A percentile compares a stretch with the other conserved stretches of the same genome.
Evolutionary conservation across 108 stramenopile species (phyloP).

Genomic region (Seminavis robusta): DNA sequence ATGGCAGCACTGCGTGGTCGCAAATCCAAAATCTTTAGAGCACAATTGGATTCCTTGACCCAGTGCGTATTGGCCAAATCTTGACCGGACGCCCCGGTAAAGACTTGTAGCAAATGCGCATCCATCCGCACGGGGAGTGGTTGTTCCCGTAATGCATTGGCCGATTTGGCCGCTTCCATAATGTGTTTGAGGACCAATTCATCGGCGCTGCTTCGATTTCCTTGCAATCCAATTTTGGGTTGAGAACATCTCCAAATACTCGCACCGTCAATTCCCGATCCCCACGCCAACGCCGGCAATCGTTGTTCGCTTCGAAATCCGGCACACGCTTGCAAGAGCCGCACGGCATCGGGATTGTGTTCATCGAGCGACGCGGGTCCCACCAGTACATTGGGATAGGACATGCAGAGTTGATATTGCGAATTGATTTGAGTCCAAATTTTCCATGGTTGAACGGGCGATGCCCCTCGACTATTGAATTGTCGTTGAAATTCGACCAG

Average conservation of each 20-base stretch:
- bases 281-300: slow-evolving; percentile 90
- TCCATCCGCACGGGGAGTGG: slow-evolving; percentile 17
- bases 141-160: slow-evolving; percentile 28
- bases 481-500: slow-evolving; percentile 61
- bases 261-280: slow-evolving; percentile 56
- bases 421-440: slow-evolving; percentile 54
- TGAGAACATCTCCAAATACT: slow-evolving; percentile 94
- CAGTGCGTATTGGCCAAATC: too few relatives aligned
- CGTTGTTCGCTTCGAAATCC: slow-evolving; percentile 88
- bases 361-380: slow-evolving; percentile 76
- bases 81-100: slow-evolving; percentile 47
- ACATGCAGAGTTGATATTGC: slow-evolving; percentile 73
- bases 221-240: slow-evolving; percentile 94
- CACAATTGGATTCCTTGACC: slow-evolving; percentile 20
- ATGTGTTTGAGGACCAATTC: slow-evolving; percentile 75
- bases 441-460: slow-evolving; percentile 47
- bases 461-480: slow-evolving; percentile 23
- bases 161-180: slow-evolving; percentile 61
- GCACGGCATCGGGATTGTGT: slow-evolving; percentile 40
- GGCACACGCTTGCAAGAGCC: slow-evolving; percentile 66
- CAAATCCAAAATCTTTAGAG: slow-evolving; percentile 87
- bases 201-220: slow-evolving; percentile 85
- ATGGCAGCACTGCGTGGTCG: slow-evolving; percentile 80
- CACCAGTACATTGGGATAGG: slow-evolving; percentile 87
- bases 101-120: slow-evolving; percentile 35